phyloP scores from a whole-genome alignment of 495 filamentous ascomycete genomes.

The Aspergillus sclerotioniger region DNA sequence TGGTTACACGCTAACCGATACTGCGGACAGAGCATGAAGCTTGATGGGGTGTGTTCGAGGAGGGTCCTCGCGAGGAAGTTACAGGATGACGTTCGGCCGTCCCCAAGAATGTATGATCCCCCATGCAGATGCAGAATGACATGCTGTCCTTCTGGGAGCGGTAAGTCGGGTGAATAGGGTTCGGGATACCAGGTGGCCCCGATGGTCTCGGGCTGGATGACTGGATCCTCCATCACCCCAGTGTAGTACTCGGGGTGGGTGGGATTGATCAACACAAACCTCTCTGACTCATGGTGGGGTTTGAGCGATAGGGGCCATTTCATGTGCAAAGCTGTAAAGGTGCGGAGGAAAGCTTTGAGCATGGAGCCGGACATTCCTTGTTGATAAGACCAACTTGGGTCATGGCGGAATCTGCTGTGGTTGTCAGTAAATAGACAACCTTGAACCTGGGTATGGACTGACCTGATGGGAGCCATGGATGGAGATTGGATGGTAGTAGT shows the following conservation, averaged over 20 bases:
- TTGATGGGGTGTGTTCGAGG: not conserved
- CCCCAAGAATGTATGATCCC: not conserved
- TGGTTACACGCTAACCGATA: constrained; percentile 11
- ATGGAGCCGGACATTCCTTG: not conserved
- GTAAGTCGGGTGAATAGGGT: not conserved
- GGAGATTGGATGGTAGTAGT: too few relatives aligned
- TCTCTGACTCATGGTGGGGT: not conserved
- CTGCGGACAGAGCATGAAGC: not conserved
- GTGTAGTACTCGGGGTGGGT: not conserved
- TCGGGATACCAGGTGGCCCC: constrained; percentile 4
- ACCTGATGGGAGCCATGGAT: too few relatives aligned
- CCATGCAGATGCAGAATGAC: constrained; percentile 2
- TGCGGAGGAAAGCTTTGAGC: not conserved
- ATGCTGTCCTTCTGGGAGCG: not conserved
- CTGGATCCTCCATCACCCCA: not conserved
- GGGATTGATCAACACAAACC: not conserved
- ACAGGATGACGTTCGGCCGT: not conserved
- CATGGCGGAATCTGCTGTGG: not conserved
- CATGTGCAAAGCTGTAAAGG: not conserved
- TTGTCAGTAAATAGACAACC: not conserved
- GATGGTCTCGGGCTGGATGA: not conserved
- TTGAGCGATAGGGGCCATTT: constrained; percentile 3
- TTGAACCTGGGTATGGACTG: too few relatives aligned
- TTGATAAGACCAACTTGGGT: not conserved
- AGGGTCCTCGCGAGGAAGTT: not conserved